Base-by-base conservation (phyloP, 305 asterid species). In the Solanum chacoense region DNA sequence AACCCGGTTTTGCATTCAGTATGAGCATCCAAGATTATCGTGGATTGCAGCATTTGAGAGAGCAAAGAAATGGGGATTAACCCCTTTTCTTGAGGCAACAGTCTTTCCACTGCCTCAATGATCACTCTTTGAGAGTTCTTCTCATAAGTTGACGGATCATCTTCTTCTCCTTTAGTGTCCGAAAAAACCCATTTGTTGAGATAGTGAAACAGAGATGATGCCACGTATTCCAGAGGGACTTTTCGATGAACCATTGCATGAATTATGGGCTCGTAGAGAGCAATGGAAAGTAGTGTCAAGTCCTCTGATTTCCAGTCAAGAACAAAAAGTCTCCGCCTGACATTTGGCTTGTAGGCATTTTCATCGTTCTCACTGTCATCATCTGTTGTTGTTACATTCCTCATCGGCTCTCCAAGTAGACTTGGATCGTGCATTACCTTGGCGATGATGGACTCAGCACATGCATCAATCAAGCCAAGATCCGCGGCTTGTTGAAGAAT, bases 351-450 rank as follows among this genome's bases (percentile, higher is more conserved):
- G 7, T 90, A 87, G 7, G 11, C 87, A 69, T 87, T 87, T 38
- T 83, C 93, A 3, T 86, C 88, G 7, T 93, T 93, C 4, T 91
- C 91, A 13, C 84, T 87, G 0, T 92, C 94, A 10, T 88, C 93
- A 35, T 88, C 91, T 8, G 91, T 75, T 22, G 81, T 63, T 22
- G 87, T 50, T 16, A 29, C 28, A 32, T 8, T 81, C 85, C 18
- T 89, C 28, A 92, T 83, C 0, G 98, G 96, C 36, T 97, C 98
- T 28, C 98, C 98, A 6, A 97, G 93, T 45, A 97, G 89, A 75
- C 85, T 85, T 0, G 99, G 99, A 87, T 96, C 90, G 1, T 92
- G 91, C 37, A 90, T 59, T 22, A 88, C 98, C 90, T 91, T 93
- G 9, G 40, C 3, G 74, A 95, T 90, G 26, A 97, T 81, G 0